Conservation (phyloP, 1,284 basidiomycete species). For the Irpex rosettiformis region DNA sequence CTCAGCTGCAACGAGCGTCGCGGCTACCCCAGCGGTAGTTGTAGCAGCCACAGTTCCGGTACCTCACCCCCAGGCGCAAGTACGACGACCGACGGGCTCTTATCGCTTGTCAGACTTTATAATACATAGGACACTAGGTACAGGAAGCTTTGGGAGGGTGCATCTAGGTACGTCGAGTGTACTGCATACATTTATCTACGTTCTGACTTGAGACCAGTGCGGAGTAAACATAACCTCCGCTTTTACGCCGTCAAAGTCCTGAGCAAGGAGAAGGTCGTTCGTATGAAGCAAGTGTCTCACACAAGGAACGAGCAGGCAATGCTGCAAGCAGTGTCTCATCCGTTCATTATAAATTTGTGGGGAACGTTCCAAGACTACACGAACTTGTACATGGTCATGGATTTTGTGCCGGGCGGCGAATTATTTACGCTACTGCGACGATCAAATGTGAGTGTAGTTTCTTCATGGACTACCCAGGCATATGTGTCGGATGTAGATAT, state of each 20-base stretch:
- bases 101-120: slow-evolving; percentile 73
- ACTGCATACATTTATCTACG: not conserved
- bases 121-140: slow-evolving; percentile 81
- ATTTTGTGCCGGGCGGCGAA: slow-evolving; percentile 98
- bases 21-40: not conserved
- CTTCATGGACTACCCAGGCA: not conserved
- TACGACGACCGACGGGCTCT: slow-evolving; percentile 53
- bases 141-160: slow-evolving; percentile 93
- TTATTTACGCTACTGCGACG: slow-evolving; percentile 89
- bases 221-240: slow-evolving; percentile 88
- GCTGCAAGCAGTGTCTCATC: slow-evolving; percentile 87
- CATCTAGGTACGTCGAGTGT: slow-evolving; percentile 68
- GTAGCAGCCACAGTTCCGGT: not conserved
- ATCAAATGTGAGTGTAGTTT: slow-evolving; percentile 67
- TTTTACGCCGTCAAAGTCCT: slow-evolving; percentile 96
- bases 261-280: slow-evolving; percentile 91
- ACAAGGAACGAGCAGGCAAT: slow-evolving; percentile 96
- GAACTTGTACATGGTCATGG: slow-evolving; percentile 99
- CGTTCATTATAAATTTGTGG: slow-evolving; percentile 98
- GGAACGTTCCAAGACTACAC: slow-evolving; percentile 93
- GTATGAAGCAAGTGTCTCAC: slow-evolving; percentile 96
- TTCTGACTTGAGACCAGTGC: slow-evolving; percentile 43
- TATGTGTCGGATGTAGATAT: not conserved
- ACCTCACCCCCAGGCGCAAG: slow-evolving; percentile 16
- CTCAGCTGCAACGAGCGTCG: not conserved